Evolutionary conservation across 2,329 filamentous ascomycete species (phyloP).

Genomic region (Stachybotrys chartarum): DNA sequence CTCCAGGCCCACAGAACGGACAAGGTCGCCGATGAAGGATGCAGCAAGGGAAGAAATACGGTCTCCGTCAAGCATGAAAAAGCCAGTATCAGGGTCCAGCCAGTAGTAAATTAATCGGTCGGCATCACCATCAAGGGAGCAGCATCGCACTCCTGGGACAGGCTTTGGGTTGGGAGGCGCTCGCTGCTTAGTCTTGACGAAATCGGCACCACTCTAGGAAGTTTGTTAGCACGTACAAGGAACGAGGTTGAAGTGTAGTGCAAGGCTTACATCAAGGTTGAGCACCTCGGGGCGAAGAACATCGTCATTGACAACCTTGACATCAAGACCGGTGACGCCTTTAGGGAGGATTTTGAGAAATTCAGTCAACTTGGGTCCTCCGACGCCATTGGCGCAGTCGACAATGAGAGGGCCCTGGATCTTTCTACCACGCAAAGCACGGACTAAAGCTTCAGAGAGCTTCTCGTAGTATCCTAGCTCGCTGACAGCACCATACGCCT

Average conservation of each 20-base stretch:
- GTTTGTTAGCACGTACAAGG: background rate
- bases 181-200: conserved; percentile 93
- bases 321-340: conserved; percentile 64
- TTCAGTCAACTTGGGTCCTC: conserved; percentile 82
- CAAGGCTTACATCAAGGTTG: conserved; percentile 68
- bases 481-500: conserved; percentile 81
- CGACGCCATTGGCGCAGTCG: conserved; percentile 95
- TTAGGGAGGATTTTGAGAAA: conserved; percentile 75
- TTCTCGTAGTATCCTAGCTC: conserved; percentile 96
- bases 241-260: background rate
- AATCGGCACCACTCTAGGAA: conserved; percentile 81
- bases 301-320: conserved; percentile 88
- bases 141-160: conserved; percentile 68
- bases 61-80: conserved; percentile 92
- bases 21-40: conserved; percentile 85
- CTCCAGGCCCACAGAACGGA: conserved; percentile 69
- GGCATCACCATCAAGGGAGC: conserved; percentile 90
- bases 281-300: conserved; percentile 82
- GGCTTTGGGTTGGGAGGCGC: conserved; percentile 79
- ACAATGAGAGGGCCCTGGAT: conserved; percentile 70
- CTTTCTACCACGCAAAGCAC: conserved; percentile 71
- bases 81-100: conserved; percentile 71
- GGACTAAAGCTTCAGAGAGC: conserved; percentile 75
- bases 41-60: conserved; percentile 92
- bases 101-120: conserved; percentile 97